These are phyloP conservation scores for Borealophlyctis nickersoniae DNA, from an alignment of 192 early-diverging fungal species.

Conservation along the genomic window DNA sequence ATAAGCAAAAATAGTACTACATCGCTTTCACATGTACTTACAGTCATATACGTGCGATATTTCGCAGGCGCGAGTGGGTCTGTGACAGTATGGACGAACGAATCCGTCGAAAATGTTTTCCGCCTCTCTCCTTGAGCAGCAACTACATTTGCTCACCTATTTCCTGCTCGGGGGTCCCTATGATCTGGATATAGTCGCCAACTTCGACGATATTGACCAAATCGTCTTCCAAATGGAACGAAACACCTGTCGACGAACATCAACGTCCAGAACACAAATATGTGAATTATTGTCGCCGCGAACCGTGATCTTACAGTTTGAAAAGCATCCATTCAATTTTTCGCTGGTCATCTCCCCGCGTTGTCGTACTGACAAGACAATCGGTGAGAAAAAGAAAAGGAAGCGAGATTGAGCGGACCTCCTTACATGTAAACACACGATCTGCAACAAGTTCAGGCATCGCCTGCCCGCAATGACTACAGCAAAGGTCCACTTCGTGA, in stretches of 20 bases:
- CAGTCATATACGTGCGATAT: background rate
- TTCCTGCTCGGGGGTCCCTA: background rate
- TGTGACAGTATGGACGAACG: background rate
- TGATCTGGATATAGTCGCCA: constrained; percentile 8
- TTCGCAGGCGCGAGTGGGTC: background rate
- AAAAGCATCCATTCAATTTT: constrained; percentile 7
- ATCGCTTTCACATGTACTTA: background rate
- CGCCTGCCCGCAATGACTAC: constrained; percentile 9
- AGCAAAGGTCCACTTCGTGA: constrained; percentile 16
- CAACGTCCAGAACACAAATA: background rate
- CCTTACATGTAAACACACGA: constrained; percentile 6
- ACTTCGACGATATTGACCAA: constrained; percentile 2
- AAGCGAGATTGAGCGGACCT: background rate
- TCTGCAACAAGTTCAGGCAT: constrained; percentile 15
- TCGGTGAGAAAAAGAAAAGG: background rate
- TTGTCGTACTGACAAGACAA: constrained; percentile 8
- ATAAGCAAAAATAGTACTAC: background rate
- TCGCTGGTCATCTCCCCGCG: background rate
- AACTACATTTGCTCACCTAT: background rate
- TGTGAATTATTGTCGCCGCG: background rate
- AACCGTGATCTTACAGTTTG: constrained; percentile 1
- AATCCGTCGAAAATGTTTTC: background rate
- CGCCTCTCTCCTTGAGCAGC: too few species aligned
- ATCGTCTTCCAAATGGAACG: constrained; percentile 15
- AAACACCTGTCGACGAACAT: background rate